Conservation (phyloP, 306 rosid genomes). For the Prunus kanzakura region DNA sequence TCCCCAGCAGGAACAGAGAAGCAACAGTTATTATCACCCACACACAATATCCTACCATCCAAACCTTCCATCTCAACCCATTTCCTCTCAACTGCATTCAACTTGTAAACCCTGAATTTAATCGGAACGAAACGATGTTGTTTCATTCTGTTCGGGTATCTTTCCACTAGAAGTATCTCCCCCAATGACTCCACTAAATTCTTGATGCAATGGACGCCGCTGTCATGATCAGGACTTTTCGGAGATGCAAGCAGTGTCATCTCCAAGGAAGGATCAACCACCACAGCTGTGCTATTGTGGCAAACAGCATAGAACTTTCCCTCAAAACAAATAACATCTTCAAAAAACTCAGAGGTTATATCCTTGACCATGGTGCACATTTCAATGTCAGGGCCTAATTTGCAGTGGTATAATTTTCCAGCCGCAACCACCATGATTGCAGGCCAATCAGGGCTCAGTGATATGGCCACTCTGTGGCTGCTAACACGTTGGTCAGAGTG, state of each 20-base stretch:
- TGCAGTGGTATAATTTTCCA: background rate
- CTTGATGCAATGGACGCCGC: background rate
- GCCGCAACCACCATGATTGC: background rate
- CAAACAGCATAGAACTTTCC: background rate
- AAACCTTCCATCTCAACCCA: conserved; percentile 24
- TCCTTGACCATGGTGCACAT: background rate
- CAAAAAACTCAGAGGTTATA: background rate
- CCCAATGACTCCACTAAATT: background rate
- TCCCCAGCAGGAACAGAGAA: conserved; percentile 31
- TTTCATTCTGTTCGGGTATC: background rate
- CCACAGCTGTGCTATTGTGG: background rate
- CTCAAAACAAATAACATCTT: conserved; percentile 2
- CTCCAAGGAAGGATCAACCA: background rate
- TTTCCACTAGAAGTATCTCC: conserved; percentile 1
- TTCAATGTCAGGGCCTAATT: background rate
- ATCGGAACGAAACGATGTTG: background rate
- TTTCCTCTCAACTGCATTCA: background rate
- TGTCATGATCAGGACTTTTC: background rate
- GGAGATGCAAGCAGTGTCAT: background rate
- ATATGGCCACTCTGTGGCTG: conserved; percentile 4
- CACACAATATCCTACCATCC: conserved; percentile 23
- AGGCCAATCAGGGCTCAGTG: background rate
- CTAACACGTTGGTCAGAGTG: background rate
- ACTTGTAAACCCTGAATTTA: background rate
- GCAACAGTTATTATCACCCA: conserved; percentile 11